Percentiles rank a stretch among this genome's conserved stretches.
Evolutionary conservation across 1,284 basidiomycete genomes (phyloP).

Genomic region (Trametes hirsuta): DNA sequence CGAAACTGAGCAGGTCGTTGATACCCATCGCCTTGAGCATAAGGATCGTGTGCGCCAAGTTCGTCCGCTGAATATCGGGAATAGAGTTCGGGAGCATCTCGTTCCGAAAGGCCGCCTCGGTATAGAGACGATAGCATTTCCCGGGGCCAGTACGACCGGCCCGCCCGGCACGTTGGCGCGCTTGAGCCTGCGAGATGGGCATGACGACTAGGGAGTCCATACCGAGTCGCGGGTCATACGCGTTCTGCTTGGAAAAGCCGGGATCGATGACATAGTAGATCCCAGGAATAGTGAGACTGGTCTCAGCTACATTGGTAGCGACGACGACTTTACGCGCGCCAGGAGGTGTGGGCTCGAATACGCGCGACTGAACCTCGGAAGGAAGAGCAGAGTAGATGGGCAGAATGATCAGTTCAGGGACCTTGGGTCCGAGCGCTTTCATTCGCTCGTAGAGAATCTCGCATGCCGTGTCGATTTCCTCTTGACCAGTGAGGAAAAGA

Average conservation of each 20-base stretch:
- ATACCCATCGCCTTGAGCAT: slow-evolving; percentile 99
- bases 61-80: slow-evolving; percentile 97
- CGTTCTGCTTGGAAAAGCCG: slow-evolving; percentile 99
- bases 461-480: slow-evolving; percentile 98
- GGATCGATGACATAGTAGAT: slow-evolving; percentile 99
- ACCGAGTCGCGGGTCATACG: slow-evolving; percentile 94
- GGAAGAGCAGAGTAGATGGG: slow-evolving; percentile 98
- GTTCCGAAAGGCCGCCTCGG: slow-evolving; percentile 96
- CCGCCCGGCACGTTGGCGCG: slow-evolving; percentile 92
- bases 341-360: slow-evolving; percentile 97
- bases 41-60: slow-evolving; percentile 90
- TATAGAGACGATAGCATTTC: slow-evolving; percentile 98
- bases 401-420: slow-evolving; percentile 94
- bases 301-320: slow-evolving; percentile 99
- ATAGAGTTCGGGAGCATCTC: slow-evolving; percentile 99
- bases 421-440: slow-evolving; percentile 96
- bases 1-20: slow-evolving; percentile 97
- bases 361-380: slow-evolving; percentile 95
- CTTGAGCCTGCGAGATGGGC: slow-evolving; percentile 99
- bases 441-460: slow-evolving; percentile 98
- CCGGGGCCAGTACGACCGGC: slow-evolving; percentile 98
- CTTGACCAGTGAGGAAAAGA: slow-evolving; percentile 97
- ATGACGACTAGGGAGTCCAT: slow-evolving; percentile 99
- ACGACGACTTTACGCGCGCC: slow-evolving; percentile 97
- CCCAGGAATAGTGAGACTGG: slow-evolving; percentile 96